phyloP scores from a whole-genome alignment of 495 filamentous ascomycete species.

The Neurospora intermedia region DNA sequence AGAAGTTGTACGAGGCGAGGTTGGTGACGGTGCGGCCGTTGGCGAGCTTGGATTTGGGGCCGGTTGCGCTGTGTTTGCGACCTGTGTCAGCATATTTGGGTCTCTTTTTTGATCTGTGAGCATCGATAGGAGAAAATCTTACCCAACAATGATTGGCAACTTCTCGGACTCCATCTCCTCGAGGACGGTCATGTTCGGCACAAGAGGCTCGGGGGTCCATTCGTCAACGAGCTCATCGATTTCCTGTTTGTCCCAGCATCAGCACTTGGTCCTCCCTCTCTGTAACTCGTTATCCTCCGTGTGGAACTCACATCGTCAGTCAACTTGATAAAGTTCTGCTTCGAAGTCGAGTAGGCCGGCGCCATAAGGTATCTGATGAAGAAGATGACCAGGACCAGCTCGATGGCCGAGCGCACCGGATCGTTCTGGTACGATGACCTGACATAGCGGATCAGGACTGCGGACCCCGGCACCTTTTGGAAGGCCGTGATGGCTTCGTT shows the following conservation, averaged over 20 bases:
- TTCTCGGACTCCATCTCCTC: conserved; percentile 80
- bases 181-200: conserved; percentile 54
- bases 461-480: conserved; percentile 83
- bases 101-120: neutral
- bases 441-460: conserved; percentile 90
- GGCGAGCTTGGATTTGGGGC: conserved; percentile 77
- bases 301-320: conserved; percentile 57
- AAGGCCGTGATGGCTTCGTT: conserved; percentile 60
- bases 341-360: conserved; percentile 80
- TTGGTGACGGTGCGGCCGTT: conserved; percentile 88
- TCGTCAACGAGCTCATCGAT: conserved; percentile 96
- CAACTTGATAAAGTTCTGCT: conserved; percentile 74
- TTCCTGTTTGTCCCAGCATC: conserved; percentile 41
- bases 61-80: conserved; percentile 54
- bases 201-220: conserved; percentile 90
- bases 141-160: conserved; percentile 80
- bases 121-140: conserved; percentile 9
- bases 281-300: neutral
- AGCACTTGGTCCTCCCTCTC: neutral
- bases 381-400: conserved; percentile 91
- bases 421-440: conserved; percentile 97
- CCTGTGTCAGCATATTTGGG: neutral
- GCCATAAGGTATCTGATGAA: conserved; percentile 86
- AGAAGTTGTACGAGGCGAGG: conserved; percentile 89
- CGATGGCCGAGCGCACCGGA: conserved; percentile 83